Percentiles rank a stretch among this genome's conserved stretches.
Evolutionary conservation across 139 green algal species (phyloP).

Genomic region (Nannochloris sp.): DNA sequence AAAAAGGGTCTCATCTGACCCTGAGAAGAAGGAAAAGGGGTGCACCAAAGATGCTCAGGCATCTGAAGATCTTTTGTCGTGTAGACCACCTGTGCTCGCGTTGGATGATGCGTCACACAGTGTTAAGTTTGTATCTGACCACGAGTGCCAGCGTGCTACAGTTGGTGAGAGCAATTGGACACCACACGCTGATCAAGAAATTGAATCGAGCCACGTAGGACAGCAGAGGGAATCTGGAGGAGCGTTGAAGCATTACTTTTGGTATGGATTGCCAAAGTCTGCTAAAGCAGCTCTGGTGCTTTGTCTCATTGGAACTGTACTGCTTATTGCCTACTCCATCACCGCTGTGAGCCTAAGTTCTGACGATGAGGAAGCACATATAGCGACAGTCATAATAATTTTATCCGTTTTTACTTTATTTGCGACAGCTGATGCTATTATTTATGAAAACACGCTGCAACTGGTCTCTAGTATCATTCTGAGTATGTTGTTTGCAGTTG

Average conservation of each 20-base stretch:
- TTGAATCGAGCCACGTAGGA: too few species aligned
- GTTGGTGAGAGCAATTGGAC: too few species aligned
- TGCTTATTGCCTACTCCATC: slow-evolving; percentile 12
- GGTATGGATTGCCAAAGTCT: slow-evolving; percentile 15
- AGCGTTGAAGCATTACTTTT: neutral
- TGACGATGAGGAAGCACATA: slow-evolving; percentile 24
- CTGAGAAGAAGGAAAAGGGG: too few species aligned
- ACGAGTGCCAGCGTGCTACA: too few species aligned
- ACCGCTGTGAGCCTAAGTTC: slow-evolving; percentile 7
- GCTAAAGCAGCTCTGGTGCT: slow-evolving; percentile 4
- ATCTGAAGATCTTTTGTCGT: too few species aligned
- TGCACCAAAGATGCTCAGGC: too few species aligned
- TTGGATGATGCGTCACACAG: too few species aligned
- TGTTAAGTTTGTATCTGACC: too few species aligned
- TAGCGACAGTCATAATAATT: slow-evolving; percentile 21
- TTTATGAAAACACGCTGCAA: slow-evolving; percentile 28
- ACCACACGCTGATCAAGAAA: too few species aligned
- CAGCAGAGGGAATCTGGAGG: neutral
- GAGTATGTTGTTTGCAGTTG: neutral
- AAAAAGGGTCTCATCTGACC: too few species aligned
- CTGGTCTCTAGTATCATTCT: slow-evolving; percentile 11
- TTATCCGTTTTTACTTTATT: slow-evolving; percentile 16
- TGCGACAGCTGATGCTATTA: slow-evolving; percentile 17
- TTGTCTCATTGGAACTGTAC: slow-evolving; percentile 11
- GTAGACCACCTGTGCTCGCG: too few species aligned